Evolutionary conservation across 768 basidiomycete genomes (phyloP).

Genomic region (Tricholoma matsutake): DNA sequence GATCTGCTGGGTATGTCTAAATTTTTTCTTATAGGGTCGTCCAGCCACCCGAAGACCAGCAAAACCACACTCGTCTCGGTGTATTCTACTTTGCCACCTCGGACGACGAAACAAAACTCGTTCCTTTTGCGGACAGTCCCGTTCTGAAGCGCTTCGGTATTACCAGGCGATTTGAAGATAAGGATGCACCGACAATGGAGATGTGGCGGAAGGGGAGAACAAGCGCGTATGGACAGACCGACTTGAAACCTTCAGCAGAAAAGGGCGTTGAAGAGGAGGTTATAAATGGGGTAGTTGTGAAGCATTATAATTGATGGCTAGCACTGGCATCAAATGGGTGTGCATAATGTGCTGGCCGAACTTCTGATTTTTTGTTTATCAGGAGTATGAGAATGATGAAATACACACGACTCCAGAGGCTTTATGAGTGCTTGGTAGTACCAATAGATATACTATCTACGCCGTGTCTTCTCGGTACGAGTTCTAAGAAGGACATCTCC

Average conservation of each 20-base stretch:
- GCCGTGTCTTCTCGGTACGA: too few species aligned
- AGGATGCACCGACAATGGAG: slow-evolving; percentile 47
- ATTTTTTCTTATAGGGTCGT: slow-evolving; percentile 31
- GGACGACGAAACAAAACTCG: slow-evolving; percentile 47
- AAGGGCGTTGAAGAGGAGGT: slow-evolving; percentile 52
- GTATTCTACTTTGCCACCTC: slow-evolving; percentile 56
- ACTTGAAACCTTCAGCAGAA: slow-evolving; percentile 38
- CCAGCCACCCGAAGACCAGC: slow-evolving; percentile 52
- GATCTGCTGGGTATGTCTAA: too few species aligned
- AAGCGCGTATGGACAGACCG: slow-evolving; percentile 46
- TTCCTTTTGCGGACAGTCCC: slow-evolving; percentile 44
- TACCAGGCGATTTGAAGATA: slow-evolving; percentile 32
- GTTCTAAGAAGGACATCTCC: too few species aligned
- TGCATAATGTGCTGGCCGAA: too few species aligned
- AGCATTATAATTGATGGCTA: slow-evolving; percentile 46
- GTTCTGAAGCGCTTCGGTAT: slow-evolving; percentile 46
- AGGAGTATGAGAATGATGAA: too few species aligned
- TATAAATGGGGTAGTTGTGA: slow-evolving; percentile 52
- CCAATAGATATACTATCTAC: too few species aligned
- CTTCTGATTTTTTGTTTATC: too few species aligned
- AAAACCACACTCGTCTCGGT: slow-evolving; percentile 45
- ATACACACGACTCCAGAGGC: too few species aligned
- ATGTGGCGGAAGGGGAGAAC: slow-evolving; percentile 51
- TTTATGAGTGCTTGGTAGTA: too few species aligned
- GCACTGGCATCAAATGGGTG: too few species aligned